Evolutionary conservation across 1,139 yeast species (phyloP).

Genomic region (Geotrichum citri-aurantii): DNA sequence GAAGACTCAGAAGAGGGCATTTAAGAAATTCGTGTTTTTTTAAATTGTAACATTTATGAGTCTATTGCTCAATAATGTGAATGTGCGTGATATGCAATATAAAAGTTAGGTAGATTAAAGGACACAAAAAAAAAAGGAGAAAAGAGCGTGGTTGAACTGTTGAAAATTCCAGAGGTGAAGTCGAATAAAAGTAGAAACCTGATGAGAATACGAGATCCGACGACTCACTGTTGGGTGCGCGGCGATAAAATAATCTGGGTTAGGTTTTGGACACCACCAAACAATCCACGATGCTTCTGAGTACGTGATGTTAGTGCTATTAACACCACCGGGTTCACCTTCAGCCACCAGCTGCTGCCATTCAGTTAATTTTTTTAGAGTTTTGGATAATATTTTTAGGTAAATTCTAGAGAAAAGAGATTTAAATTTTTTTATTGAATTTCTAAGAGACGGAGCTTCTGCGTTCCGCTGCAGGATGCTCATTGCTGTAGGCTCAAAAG

Average conservation of each 20-base stretch:
- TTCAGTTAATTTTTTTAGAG: too few relatives aligned
- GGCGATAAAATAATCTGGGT: background rate
- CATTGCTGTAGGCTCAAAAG: too few relatives aligned
- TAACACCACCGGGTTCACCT: too few relatives aligned
- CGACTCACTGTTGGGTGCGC: background rate
- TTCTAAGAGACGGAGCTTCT: too few relatives aligned
- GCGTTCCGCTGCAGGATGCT: too few relatives aligned
- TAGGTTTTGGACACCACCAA: too few relatives aligned
- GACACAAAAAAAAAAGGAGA: background rate
- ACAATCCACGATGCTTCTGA: too few relatives aligned
- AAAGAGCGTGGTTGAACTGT: background rate
- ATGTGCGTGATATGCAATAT: background rate
- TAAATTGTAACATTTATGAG: background rate
- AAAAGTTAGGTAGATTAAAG: background rate
- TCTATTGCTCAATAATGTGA: background rate
- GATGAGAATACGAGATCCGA: background rate
- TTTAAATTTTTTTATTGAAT: too few relatives aligned
- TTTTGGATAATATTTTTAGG: too few relatives aligned
- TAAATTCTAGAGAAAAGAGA: too few relatives aligned
- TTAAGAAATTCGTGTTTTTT: background rate
- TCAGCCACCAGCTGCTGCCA: too few relatives aligned
- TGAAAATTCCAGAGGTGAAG: background rate
- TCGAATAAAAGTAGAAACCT: background rate
- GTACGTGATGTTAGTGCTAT: too few relatives aligned
- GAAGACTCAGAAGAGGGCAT: background rate